These are phyloP conservation scores for Phytophthora fragariae DNA, from an alignment of 352 stramenopile genomes.

Conservation along the genomic window DNA sequence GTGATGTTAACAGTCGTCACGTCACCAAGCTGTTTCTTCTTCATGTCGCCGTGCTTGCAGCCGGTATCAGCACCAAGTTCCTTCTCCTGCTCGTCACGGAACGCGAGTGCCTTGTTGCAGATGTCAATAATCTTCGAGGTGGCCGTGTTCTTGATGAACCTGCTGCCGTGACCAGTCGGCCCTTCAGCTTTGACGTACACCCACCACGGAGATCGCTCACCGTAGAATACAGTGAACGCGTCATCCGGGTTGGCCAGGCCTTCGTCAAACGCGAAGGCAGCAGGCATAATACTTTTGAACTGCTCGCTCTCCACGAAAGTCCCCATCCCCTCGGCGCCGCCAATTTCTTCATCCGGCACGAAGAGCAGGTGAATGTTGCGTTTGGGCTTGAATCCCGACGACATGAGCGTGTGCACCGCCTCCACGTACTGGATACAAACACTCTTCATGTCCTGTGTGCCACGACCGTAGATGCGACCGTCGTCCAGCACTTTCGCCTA, in stretches of 20 bases:
- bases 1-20: slow-evolving; percentile 97
- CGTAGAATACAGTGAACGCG: slow-evolving; percentile 96
- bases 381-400: slow-evolving; percentile 74
- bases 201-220: slow-evolving; percentile 95
- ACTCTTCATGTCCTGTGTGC: slow-evolving; percentile 97
- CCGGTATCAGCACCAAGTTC: slow-evolving; percentile 69
- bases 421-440: slow-evolving; percentile 97
- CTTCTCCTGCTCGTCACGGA: slow-evolving; percentile 90
- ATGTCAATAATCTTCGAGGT: slow-evolving; percentile 94
- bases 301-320: slow-evolving; percentile 87
- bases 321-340: slow-evolving; percentile 92
- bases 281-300: slow-evolving; percentile 81
- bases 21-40: slow-evolving; percentile 93
- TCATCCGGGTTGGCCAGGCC: slow-evolving; percentile 91
- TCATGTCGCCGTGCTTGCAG: slow-evolving; percentile 93
- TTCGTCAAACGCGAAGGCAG: slow-evolving; percentile 96
- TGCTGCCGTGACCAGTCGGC: slow-evolving; percentile 86
- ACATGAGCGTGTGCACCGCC: slow-evolving; percentile 80
- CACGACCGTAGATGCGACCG: slow-evolving; percentile 93
- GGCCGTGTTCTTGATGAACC: slow-evolving; percentile 96
- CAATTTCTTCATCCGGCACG: slow-evolving; percentile 95
- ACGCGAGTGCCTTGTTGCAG: slow-evolving; percentile 85
- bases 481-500: slow-evolving; percentile 87
- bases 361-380: slow-evolving; percentile 94
- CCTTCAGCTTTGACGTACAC: slow-evolving; percentile 85